These are phyloP conservation scores for Grosmannia serpens DNA, from an alignment of 2,329 filamentous ascomycete genomes.

Conservation along the genomic window DNA sequence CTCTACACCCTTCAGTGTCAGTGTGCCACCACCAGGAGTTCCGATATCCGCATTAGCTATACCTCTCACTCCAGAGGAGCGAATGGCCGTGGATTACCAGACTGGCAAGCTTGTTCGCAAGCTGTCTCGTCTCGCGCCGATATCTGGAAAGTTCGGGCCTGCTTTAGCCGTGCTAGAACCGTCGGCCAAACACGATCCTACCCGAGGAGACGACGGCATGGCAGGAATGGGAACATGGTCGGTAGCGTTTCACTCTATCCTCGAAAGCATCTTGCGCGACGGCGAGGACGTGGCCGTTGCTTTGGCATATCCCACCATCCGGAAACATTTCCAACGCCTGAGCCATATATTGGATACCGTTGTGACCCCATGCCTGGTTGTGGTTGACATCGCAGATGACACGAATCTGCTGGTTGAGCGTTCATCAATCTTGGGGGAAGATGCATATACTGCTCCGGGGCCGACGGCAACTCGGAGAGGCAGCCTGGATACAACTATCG, in stretches of 20 bases:
- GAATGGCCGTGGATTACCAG: slow-evolving; percentile 31
- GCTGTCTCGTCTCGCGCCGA: slow-evolving; percentile 32
- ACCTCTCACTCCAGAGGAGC: slow-evolving; percentile 24
- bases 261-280: slow-evolving; percentile 46
- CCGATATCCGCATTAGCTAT: slow-evolving; percentile 24
- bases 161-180: slow-evolving; percentile 23
- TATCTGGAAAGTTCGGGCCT: slow-evolving; percentile 37
- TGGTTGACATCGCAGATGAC: slow-evolving; percentile 40
- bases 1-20: slow-evolving; percentile 26
- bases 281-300: slow-evolving; percentile 48
- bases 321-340: slow-evolving; percentile 39
- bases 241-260: slow-evolving; percentile 41
- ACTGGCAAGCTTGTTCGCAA: slow-evolving; percentile 32
- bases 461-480: neutral
- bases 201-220: neutral
- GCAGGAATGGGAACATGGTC: slow-evolving; percentile 33
- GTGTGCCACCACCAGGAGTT: slow-evolving; percentile 24
- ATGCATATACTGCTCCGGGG: neutral
- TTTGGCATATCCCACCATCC: slow-evolving; percentile 44
- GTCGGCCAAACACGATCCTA: neutral
- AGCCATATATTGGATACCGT: slow-evolving; percentile 40
- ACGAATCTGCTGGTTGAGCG: slow-evolving; percentile 34
- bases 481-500: neutral
- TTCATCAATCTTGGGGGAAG: neutral
- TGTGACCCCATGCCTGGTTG: slow-evolving; percentile 36